Evolutionary conservation across 306 rosid genomes (phyloP).

Genomic region (Rosa multiflora): DNA sequence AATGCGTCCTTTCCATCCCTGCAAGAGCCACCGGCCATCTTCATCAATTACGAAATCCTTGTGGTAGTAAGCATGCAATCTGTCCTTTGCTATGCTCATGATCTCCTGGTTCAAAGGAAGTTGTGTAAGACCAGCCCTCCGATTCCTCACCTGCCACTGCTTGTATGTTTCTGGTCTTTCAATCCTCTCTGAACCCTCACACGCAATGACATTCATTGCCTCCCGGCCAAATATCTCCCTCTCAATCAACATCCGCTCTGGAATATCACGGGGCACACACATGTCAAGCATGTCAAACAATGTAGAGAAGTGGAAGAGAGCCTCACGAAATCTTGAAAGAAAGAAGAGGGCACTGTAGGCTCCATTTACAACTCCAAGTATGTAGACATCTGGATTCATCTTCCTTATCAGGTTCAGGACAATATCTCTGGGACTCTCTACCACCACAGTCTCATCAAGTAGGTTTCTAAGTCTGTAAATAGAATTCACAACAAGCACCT

Average conservation of each 20-base stretch:
- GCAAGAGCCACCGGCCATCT: slow-evolving; percentile 35
- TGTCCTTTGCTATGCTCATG: slow-evolving; percentile 28
- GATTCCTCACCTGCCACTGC: slow-evolving; percentile 38
- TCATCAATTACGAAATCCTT: slow-evolving; percentile 39
- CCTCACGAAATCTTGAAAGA: slow-evolving; percentile 40
- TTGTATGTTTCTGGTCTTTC: slow-evolving; percentile 43
- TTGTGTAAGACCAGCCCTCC: slow-evolving; percentile 33
- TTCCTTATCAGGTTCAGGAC: slow-evolving; percentile 32
- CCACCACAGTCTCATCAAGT: slow-evolving; percentile 43
- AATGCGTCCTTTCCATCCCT: slow-evolving; percentile 46
- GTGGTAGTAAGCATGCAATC: slow-evolving; percentile 23
- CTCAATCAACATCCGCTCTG: slow-evolving; percentile 40
- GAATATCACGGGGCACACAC: slow-evolving; percentile 28
- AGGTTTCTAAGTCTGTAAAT: slow-evolving; percentile 34
- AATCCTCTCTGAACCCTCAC: slow-evolving; percentile 42
- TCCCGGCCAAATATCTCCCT: slow-evolving; percentile 35
- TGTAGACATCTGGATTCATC: slow-evolving; percentile 36
- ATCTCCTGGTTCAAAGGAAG: slow-evolving; percentile 40
- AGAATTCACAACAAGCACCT: slow-evolving; percentile 37
- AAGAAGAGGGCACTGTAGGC: slow-evolving; percentile 38
- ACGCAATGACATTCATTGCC: slow-evolving; percentile 44
- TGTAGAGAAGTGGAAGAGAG: slow-evolving; percentile 40
- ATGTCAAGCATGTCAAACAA: slow-evolving; percentile 40
- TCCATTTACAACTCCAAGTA: slow-evolving; percentile 35
- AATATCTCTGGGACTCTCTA: slow-evolving; percentile 32